A percentile compares a stretch with the other conserved stretches of the same genome.
These are phyloP conservation scores for Acacia confusa DNA, from an alignment of 306 rosid genomes.

Conservation along the genomic window DNA sequence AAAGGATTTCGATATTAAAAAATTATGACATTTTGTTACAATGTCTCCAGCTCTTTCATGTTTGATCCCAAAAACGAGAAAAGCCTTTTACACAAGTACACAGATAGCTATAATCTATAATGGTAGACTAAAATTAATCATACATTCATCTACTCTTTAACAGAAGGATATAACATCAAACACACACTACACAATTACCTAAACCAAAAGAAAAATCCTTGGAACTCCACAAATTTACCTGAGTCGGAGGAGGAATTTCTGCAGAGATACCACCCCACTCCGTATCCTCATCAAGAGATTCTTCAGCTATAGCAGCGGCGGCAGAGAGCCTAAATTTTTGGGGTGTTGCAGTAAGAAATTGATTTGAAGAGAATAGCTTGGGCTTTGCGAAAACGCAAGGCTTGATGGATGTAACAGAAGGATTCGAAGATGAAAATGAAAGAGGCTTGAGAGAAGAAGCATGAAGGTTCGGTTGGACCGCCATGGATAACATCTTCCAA, in stretches of 20 bases:
- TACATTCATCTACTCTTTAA: background rate
- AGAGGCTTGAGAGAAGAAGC: conserved; percentile 39
- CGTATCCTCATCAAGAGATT: conserved; percentile 37
- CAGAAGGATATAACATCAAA: background rate
- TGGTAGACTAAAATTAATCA: background rate
- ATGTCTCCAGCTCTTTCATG: background rate
- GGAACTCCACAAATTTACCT: conserved; percentile 40
- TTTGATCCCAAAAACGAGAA: background rate
- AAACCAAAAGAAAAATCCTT: background rate
- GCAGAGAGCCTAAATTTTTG: conserved; percentile 34
- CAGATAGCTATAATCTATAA: background rate
- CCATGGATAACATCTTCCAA: conserved; percentile 41
- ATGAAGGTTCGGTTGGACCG: conserved; percentile 44
- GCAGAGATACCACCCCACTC: conserved; percentile 16
- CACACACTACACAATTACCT: background rate
- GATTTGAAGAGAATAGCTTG: conserved; percentile 17
- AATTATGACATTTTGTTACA: background rate
- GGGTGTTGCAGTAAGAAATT: background rate
- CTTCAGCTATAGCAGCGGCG: conserved; percentile 39
- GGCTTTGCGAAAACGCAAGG: conserved; percentile 28
- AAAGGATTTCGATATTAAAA: background rate
- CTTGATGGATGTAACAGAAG: conserved; percentile 26
- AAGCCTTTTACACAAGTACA: background rate
- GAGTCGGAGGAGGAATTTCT: conserved; percentile 29
- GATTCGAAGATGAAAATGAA: conserved; percentile 30